Evolutionary conservation across 495 filamentous ascomycete genomes (phyloP).

Genomic region (Podospora bellae-mahoneyi): DNA sequence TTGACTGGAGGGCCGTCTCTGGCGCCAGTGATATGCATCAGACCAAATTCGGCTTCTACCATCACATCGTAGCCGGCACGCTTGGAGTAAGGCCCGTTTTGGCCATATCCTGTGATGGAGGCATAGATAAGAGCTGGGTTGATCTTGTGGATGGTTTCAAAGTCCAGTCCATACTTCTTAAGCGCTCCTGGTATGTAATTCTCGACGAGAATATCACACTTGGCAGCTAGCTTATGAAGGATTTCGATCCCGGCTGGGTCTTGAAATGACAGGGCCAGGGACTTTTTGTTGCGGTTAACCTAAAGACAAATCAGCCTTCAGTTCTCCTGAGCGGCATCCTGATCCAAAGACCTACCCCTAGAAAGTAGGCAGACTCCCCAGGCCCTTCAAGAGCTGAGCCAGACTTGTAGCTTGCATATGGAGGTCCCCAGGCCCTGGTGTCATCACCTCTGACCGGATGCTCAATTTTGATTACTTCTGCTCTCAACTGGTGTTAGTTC

Average conservation of each 20-base stretch:
- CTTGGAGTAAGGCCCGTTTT: slow-evolving; percentile 86
- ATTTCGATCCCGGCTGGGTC: slow-evolving; percentile 78
- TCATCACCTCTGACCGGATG: slow-evolving; percentile 91
- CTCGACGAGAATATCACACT: slow-evolving; percentile 91
- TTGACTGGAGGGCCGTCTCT: slow-evolving; percentile 91
- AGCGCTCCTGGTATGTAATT: slow-evolving; percentile 91
- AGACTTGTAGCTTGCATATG: slow-evolving; percentile 72
- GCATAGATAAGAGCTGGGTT: slow-evolving; percentile 74
- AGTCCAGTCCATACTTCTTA: slow-evolving; percentile 90
- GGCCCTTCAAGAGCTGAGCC: slow-evolving; percentile 62
- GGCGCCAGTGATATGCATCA: slow-evolving; percentile 96
- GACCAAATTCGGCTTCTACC: slow-evolving; percentile 95
- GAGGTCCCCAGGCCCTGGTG: slow-evolving; percentile 93
- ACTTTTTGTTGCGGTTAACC: slow-evolving; percentile 97
- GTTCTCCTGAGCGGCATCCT: too few species aligned
- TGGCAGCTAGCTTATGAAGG: slow-evolving; percentile 74
- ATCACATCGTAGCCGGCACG: slow-evolving; percentile 97
- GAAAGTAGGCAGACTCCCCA: slow-evolving; percentile 93
- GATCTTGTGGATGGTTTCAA: slow-evolving; percentile 67
- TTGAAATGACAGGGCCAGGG: slow-evolving; percentile 85
- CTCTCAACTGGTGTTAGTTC: slow-evolving; percentile 52
- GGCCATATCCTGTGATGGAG: slow-evolving; percentile 68
- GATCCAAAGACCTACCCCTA: slow-evolving; percentile 57
- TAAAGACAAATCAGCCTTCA: slow-evolving; percentile 30
- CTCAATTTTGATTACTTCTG: slow-evolving; percentile 95